These are phyloP conservation scores for Starmerella kuoi DNA, from an alignment of 805 yeast genomes.

Conservation along the genomic window DNA sequence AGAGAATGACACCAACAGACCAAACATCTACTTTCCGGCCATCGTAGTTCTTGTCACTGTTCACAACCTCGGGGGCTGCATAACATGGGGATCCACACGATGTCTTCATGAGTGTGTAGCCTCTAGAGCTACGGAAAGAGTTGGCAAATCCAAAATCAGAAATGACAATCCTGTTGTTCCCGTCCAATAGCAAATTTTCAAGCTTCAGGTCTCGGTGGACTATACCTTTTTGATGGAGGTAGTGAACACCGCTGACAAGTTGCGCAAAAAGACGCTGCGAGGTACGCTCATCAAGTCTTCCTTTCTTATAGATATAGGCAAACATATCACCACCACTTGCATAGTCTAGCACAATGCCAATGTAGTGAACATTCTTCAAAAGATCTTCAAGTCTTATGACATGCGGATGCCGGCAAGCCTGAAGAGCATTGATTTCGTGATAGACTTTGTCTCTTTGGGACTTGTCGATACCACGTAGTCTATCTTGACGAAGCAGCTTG, in stretches of 20 bases:
- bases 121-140: conserved; percentile 39
- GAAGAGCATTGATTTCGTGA: conserved; percentile 82
- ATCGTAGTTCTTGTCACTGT: conserved; percentile 64
- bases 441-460: conserved; percentile 81
- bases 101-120: conserved; percentile 70
- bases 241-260: conserved; percentile 83
- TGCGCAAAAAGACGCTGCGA: conserved; percentile 89
- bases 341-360: conserved; percentile 91
- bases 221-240: conserved; percentile 69
- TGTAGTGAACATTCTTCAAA: conserved; percentile 82
- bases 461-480: conserved; percentile 64
- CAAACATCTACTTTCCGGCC: conserved; percentile 92
- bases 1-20: conserved; percentile 91
- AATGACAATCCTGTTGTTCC: conserved; percentile 72
- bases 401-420: conserved; percentile 75
- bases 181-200: conserved; percentile 66
- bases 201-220: conserved; percentile 68
- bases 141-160: conserved; percentile 95
- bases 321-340: conserved; percentile 97
- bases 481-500: conserved; percentile 77
- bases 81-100: conserved; percentile 97
- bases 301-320: conserved; percentile 77
- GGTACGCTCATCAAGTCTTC: conserved; percentile 71
- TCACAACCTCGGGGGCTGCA: conserved; percentile 95
- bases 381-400: conserved; percentile 87